A percentile compares a stretch with the other conserved stretches of the same genome.
Conservation (phyloP, 495 filamentous ascomycete species). For the Annulohypoxylon bovei region DNA sequence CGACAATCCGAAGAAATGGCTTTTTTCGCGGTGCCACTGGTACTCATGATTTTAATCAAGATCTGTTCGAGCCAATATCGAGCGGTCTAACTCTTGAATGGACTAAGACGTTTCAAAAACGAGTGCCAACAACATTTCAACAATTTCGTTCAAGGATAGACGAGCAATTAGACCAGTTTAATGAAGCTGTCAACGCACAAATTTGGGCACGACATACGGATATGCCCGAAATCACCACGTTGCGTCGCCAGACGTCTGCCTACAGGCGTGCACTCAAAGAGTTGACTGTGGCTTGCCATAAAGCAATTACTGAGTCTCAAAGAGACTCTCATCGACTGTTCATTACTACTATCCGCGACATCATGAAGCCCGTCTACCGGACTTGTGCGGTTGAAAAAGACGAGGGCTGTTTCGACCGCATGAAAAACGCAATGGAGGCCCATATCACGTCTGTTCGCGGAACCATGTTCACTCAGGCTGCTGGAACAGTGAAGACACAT, state of each 20-base stretch:
- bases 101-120: conserved; percentile 64
- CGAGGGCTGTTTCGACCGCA: conserved; percentile 61
- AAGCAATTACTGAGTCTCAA: conserved; percentile 56
- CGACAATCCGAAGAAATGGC: conserved; percentile 62
- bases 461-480: too few relatives aligned
- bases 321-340: conserved; percentile 67
- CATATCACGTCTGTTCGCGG: conserved; percentile 57
- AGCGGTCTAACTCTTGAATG: conserved; percentile 62
- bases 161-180: conserved; percentile 49
- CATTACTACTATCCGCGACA: conserved; percentile 57
- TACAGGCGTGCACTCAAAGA: conserved; percentile 55
- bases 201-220: conserved; percentile 31
- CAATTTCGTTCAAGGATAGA: conserved; percentile 16
- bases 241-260: conserved; percentile 53
- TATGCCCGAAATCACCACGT: conserved; percentile 39
- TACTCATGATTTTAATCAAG: conserved; percentile 59
- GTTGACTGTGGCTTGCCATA: conserved; percentile 43
- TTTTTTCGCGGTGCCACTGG: conserved; percentile 50
- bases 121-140: conserved; percentile 39
- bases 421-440: conserved; percentile 64
- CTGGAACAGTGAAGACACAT: too few relatives aligned
- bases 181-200: conserved; percentile 46
- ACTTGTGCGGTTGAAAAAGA: conserved; percentile 59
- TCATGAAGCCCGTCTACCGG: conserved; percentile 62
- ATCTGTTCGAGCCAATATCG: conserved; percentile 63